Evolutionary conservation across 768 basidiomycete genomes (phyloP).

Genomic region (Serendipita vermifera): DNA sequence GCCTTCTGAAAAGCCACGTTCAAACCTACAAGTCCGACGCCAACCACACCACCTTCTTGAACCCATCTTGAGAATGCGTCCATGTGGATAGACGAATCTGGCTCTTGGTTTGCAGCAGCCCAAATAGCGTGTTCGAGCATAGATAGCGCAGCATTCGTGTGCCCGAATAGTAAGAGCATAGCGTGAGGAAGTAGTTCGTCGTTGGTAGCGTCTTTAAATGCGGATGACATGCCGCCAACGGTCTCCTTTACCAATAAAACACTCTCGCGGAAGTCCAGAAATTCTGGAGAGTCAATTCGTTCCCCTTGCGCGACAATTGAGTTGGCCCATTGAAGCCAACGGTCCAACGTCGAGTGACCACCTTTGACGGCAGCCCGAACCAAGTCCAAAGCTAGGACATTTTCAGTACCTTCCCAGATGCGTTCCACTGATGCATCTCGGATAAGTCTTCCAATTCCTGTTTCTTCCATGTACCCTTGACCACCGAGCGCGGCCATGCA

Average conservation of each 20-base stretch:
- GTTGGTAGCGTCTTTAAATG: constrained; percentile 31
- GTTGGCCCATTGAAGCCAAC: constrained; percentile 38
- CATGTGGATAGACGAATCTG: constrained; percentile 9
- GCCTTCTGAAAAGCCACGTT: too few relatives aligned
- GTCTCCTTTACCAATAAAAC: background rate
- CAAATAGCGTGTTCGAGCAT: constrained; percentile 61
- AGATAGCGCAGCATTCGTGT: constrained; percentile 39
- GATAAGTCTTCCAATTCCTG: constrained; percentile 50
- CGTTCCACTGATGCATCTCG: constrained; percentile 62
- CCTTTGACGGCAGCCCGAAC: constrained; percentile 40
- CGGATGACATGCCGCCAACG: too few relatives aligned
- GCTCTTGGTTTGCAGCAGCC: constrained; percentile 26
- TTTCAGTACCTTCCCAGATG: constrained; percentile 64
- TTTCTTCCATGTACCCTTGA: constrained; percentile 77
- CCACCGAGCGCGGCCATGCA: constrained; percentile 64
- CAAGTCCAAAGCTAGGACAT: constrained; percentile 54
- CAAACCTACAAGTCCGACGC: background rate
- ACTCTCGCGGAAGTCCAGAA: background rate
- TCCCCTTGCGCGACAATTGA: constrained; percentile 22
- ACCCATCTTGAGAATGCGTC: constrained; percentile 20
- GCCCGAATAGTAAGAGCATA: constrained; percentile 45
- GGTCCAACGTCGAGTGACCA: background rate
- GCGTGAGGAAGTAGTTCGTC: constrained; percentile 40
- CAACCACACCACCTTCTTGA: constrained; percentile 10
- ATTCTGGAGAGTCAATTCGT: background rate